phyloP scores from a whole-genome alignment of 2,329 filamentous ascomycete species.

The Arthrobotrys pseudoclavata region DNA sequence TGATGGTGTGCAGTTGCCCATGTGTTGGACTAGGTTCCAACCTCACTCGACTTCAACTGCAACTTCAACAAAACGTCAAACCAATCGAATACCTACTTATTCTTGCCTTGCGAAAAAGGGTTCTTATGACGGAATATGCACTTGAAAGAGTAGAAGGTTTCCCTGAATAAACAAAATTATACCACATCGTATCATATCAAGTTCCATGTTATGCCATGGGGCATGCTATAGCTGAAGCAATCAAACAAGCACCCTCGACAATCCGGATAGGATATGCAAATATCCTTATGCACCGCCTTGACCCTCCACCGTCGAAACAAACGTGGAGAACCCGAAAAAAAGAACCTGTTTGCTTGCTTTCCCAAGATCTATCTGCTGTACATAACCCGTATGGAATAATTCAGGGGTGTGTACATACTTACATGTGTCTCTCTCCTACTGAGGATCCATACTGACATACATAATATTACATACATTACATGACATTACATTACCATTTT shows the following conservation, averaged over 20 bases:
- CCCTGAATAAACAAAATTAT: background rate
- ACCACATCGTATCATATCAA: background rate
- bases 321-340: conserved; percentile 15
- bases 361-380: conserved; percentile 7
- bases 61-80: background rate
- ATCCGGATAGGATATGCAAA: conserved; percentile 18
- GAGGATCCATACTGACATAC: background rate
- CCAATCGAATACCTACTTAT: too few species aligned
- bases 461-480: background rate
- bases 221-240: too few species aligned
- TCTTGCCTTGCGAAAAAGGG: too few species aligned
- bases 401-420: background rate
- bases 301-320: conserved; percentile 7
- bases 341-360: too few species aligned
- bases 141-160: background rate
- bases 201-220: too few species aligned
- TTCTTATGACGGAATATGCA: background rate
- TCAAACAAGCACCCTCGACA: conserved; percentile 4
- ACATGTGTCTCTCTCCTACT: background rate
- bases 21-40: conserved; percentile 30
- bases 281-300: conserved; percentile 8
- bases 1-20: conserved; percentile 23
- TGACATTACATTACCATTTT: conserved; percentile 16
- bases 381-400: too few species aligned
- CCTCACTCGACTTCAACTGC: conserved; percentile 1